Conservation (phyloP, 1,284 basidiomycete genomes). For the Leccinum pallidistipes region DNA sequence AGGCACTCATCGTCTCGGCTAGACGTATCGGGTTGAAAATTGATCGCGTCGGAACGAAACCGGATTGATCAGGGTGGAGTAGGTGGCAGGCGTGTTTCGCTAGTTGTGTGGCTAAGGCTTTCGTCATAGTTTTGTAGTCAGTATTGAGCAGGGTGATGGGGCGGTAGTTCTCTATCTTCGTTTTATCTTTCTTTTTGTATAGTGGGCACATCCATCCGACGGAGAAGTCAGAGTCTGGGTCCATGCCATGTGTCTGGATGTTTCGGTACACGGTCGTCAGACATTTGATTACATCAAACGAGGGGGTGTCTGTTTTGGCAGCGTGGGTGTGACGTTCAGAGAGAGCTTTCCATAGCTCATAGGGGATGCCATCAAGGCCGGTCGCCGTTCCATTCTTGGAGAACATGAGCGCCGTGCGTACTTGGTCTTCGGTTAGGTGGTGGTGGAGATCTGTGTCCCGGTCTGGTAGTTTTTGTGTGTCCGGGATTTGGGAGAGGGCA, state of each 20-base stretch:
- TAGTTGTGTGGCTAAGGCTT: background rate
- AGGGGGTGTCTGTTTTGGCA: background rate
- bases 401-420: background rate
- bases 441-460: background rate
- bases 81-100: background rate
- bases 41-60: background rate
- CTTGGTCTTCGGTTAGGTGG: background rate
- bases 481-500: background rate
- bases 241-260: background rate
- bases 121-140: constrained; percentile 12
- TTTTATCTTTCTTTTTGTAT: constrained; percentile 12
- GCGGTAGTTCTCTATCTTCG: constrained; percentile 10
- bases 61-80: constrained; percentile 13
- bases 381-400: background rate
- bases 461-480: background rate
- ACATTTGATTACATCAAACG: background rate
- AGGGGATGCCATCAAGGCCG: background rate
- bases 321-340: too few relatives aligned
- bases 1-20: background rate
- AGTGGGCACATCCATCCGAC: constrained; percentile 11
- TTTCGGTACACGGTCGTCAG: background rate
- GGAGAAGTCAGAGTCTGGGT: background rate
- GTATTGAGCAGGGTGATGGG: constrained; percentile 14
- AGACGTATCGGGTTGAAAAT: constrained; percentile 12
- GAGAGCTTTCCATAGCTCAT: too few relatives aligned